Base-by-base conservation (phyloP, 345 rosid species). In the Gossypioides kirkii region DNA sequence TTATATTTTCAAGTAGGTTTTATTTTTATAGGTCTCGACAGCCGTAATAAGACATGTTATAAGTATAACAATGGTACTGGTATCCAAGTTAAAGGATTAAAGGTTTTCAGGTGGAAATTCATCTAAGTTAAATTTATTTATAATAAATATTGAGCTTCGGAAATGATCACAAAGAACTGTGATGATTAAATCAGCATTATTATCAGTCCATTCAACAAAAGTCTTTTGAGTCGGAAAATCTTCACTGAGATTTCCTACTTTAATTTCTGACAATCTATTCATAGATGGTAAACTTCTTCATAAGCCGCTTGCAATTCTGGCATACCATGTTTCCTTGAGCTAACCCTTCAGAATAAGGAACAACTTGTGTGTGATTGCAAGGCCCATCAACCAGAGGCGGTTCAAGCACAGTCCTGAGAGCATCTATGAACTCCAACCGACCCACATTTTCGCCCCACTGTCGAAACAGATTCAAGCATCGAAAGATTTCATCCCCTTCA, bases 251-350 rank as follows among this genome's bases (percentile, higher is more conserved):
- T 53, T 25, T 55, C 61, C 73, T 28, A 70, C 26, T 32, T 23
- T n/a, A 22, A 49, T n/a, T 38, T 62, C 59, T 10, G 67, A 32
- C 78, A 54, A 22, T 25, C 89, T 79, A 89, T 71, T 88, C 80
- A 78, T 83, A 93, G 3, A 82, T 77, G 16, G 87, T 55, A 49
- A 80, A 89, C 78, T 61, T 80, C 84, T 88, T 84, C 94, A 87
- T 80, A n/a, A 80, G 86, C 75, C 81, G 79, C 75, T 80, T 87
- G 77, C 98, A 93, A 70, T 84, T 86, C 26, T 70, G 80, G 72
- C 98, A 93, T 38, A 80, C 70, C 28, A 72, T 81, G 73, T 41
- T 65, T 61, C 72, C 83, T 73, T 41, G 74, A 12, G 22, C 46
- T 65, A 73, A 59, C 41, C 76, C 81, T 73, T 84, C 86, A 5